These are phyloP conservation scores for Gracilaria gracilis DNA, from an alignment of 23 red algal genomes.

Conservation along the genomic window DNA sequence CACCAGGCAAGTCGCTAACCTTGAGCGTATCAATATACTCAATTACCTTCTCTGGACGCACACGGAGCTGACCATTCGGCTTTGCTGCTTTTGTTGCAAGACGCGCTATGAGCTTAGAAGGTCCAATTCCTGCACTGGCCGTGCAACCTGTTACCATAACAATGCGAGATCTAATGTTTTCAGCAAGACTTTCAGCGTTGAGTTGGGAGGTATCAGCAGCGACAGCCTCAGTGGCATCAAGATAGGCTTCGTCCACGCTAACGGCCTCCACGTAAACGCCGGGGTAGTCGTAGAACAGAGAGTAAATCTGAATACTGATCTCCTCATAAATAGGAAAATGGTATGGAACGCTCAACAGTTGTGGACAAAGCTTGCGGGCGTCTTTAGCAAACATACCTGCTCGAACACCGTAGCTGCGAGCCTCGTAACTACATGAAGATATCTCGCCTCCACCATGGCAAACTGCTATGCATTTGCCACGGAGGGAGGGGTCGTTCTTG, in stretches of 20 bases:
- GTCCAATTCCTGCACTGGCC: conserved; percentile 93
- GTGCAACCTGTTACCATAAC: conserved; percentile 76
- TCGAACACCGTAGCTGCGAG: conserved; percentile 82
- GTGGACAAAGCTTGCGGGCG: conserved; percentile 79
- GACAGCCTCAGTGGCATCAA: conserved; percentile 77
- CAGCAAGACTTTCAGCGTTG: conserved; percentile 60
- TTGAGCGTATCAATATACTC: conserved; percentile 71
- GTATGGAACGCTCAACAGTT: conserved; percentile 85
- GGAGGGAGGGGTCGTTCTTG: conserved; percentile 68
- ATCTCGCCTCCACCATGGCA: conserved; percentile 95
- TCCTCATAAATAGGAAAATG: conserved; percentile 89
- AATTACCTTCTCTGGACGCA: conserved; percentile 65
- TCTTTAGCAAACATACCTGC: conserved; percentile 92
- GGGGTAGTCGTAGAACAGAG: conserved; percentile 70
- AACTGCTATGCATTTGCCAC: conserved; percentile 82
- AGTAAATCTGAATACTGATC: conserved; percentile 77
- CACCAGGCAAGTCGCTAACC: conserved; percentile 82
- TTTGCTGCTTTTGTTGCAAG: conserved; percentile 92
- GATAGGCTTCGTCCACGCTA: conserved; percentile 95
- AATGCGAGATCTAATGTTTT: conserved; percentile 77
- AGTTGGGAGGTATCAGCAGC: not conserved
- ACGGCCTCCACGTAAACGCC: conserved; percentile 83
- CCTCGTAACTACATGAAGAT: conserved; percentile 91
- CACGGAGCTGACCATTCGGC: conserved; percentile 83
- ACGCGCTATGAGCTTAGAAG: conserved; percentile 88